phyloP scores from a whole-genome alignment of 2,329 filamentous ascomycete species.

The Chalara sp. region DNA sequence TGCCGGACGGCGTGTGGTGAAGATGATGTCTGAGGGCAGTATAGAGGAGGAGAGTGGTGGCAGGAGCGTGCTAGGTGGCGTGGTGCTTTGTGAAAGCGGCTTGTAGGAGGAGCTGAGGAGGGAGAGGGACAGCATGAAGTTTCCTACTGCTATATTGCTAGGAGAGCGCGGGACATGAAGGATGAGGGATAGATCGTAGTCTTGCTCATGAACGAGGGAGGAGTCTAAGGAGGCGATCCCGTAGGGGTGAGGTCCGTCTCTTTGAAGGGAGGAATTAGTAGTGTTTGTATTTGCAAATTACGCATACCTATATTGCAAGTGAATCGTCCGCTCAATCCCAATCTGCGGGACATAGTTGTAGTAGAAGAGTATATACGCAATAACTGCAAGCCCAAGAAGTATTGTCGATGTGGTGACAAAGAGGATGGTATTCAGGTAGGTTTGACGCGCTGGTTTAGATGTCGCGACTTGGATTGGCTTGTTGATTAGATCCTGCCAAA shows the following conservation, averaged over 20 bases:
- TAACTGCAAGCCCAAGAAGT: conserved; percentile 49
- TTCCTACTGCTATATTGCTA: conserved; percentile 69
- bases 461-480: conserved; percentile 46
- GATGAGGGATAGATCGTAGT: conserved; percentile 76
- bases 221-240: conserved; percentile 24
- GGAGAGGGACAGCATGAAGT: conserved; percentile 87
- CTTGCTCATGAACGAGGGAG: conserved; percentile 62
- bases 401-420: conserved; percentile 38
- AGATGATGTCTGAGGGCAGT: conserved; percentile 36
- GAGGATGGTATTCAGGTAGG: conserved; percentile 50
- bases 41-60: conserved; percentile 3
- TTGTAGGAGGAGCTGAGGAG: conserved; percentile 48
- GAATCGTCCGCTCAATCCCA: conserved; percentile 52
- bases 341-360: conserved; percentile 60
- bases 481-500: conserved; percentile 44
- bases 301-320: conserved; percentile 57
- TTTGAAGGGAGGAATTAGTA: conserved; percentile 14
- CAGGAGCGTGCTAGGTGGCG: conserved; percentile 7
- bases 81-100: conserved; percentile 25
- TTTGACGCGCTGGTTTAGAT: conserved; percentile 55
- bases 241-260: conserved; percentile 30
- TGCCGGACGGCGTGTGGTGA: conserved; percentile 64
- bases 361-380: conserved; percentile 63
- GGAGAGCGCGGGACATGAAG: conserved; percentile 74
- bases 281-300: conserved; percentile 1